Percentiles rank a stretch among this genome's conserved stretches.
Conservation (phyloP, 441 rosid genomes). For the Daphne laureola region DNA sequence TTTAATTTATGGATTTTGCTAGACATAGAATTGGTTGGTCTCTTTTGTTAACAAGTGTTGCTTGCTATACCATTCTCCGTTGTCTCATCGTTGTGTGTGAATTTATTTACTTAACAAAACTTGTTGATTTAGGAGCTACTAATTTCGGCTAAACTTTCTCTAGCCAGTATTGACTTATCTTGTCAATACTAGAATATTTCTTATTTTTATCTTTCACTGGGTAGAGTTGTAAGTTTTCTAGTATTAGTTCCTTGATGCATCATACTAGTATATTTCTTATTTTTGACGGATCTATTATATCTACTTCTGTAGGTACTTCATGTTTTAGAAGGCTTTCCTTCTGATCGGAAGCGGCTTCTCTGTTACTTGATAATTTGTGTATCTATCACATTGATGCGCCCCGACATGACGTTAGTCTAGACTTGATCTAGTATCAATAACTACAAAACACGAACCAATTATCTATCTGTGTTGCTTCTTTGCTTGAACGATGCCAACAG, state of each 20-base stretch:
- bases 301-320: conserved; percentile 41
- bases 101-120: no score
- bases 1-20: no score
- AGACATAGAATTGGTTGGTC: no score
- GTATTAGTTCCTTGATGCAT: background rate
- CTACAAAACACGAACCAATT: background rate
- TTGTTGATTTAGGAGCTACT: no score
- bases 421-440: conserved; percentile 14
- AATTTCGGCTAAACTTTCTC: no score
- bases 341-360: conserved; percentile 71
- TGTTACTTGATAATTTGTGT: conserved; percentile 80
- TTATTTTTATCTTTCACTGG: background rate
- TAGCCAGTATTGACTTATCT: no score
- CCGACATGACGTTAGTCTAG: conserved; percentile 77
- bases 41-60: no score
- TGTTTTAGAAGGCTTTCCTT: conserved; percentile 78
- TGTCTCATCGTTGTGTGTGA: no score
- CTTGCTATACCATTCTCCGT: no score
- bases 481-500: conserved; percentile 22
- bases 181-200: no score
- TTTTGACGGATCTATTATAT: conserved; percentile 1
- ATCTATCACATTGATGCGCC: conserved; percentile 85
- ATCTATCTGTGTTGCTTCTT: background rate
- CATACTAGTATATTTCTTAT: no score
- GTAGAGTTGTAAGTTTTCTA: conserved; percentile 1